Conservation (phyloP, 225 moss, liverwort and hornwort species). For the Physcomitrium patens region DNA sequence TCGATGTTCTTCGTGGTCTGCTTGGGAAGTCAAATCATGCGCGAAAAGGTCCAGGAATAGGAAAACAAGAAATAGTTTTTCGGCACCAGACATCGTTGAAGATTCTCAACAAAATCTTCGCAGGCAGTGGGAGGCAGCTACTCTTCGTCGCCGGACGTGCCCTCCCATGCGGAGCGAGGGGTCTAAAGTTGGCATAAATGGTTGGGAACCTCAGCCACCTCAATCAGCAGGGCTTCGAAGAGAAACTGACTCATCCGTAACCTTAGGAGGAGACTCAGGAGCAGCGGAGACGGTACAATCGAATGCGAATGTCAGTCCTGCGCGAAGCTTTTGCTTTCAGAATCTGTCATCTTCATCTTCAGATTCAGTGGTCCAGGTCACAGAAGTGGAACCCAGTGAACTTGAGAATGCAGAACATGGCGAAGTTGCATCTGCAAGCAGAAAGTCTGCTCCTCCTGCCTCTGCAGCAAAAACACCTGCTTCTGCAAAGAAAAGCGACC, state of each 20-base stretch:
- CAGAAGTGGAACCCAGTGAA: slow-evolving; percentile 40
- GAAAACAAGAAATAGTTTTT: slow-evolving; percentile 37
- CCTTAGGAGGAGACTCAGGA: slow-evolving; percentile 41
- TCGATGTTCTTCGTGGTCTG: slow-evolving; percentile 35
- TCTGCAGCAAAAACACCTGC: background rate
- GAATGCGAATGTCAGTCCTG: slow-evolving; percentile 41
- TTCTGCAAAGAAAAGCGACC: too few relatives aligned
- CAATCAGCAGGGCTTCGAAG: slow-evolving; percentile 23
- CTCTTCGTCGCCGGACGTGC: slow-evolving; percentile 74
- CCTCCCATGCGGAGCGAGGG: slow-evolving; percentile 87
- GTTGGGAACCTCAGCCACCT: slow-evolving; percentile 38
- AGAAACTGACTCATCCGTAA: slow-evolving; percentile 29
- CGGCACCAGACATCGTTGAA: slow-evolving; percentile 56
- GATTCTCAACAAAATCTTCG: slow-evolving; percentile 68
- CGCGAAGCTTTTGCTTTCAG: slow-evolving; percentile 55
- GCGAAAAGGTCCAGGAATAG: slow-evolving; percentile 26
- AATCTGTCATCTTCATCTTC: slow-evolving; percentile 75
- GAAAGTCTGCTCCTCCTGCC: slow-evolving; percentile 28
- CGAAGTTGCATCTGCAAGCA: slow-evolving; percentile 44
- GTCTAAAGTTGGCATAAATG: slow-evolving; percentile 64
- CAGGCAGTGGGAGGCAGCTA: slow-evolving; percentile 86
- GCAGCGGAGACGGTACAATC: slow-evolving; percentile 56
- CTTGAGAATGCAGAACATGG: slow-evolving; percentile 55
- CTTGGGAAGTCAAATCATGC: slow-evolving; percentile 26
- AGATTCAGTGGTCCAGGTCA: slow-evolving; percentile 62